Evolutionary conservation across 192 early-diverging fungal species (phyloP).

Genomic region (Paraglomus occultum): DNA sequence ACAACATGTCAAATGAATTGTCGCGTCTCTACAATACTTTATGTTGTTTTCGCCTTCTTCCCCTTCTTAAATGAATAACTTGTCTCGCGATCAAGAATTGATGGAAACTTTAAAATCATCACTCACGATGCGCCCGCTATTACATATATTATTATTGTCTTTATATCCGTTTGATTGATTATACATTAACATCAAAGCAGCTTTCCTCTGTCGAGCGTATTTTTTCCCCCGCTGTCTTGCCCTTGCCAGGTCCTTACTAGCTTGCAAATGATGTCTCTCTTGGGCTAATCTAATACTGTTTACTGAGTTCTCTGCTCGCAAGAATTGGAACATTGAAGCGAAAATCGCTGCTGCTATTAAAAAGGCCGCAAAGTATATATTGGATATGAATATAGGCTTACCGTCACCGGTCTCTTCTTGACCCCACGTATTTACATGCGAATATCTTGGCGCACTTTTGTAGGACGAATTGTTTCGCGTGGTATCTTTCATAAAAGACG

Average conservation of each 20-base stretch:
- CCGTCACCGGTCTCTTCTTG: slow-evolving; percentile 17
- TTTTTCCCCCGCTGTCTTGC: slow-evolving; percentile 11
- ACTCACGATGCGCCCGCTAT: neutral
- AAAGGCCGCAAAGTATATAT: slow-evolving; percentile 30
- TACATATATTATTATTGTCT: slow-evolving; percentile 15
- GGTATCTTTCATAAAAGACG: neutral
- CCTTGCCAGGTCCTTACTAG: slow-evolving; percentile 29
- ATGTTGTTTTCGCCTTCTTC: too few relatives aligned
- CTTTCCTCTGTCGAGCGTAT: neutral
- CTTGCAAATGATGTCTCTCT: slow-evolving; percentile 32
- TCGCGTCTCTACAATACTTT: too few relatives aligned
- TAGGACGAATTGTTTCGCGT: slow-evolving; percentile 23
- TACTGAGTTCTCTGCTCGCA: slow-evolving; percentile 2
- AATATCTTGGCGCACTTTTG: neutral
- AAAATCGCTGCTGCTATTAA: slow-evolving; percentile 23
- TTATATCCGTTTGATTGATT: neutral
- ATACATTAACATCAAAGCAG: neutral
- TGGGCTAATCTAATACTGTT: slow-evolving; percentile 16
- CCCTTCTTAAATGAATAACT: too few relatives aligned
- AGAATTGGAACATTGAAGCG: slow-evolving; percentile 14
- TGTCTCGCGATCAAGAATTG: too few relatives aligned
- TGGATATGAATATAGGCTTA: slow-evolving; percentile 30
- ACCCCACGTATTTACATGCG: slow-evolving; percentile 23
- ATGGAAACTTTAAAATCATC: too few relatives aligned
- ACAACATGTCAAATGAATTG: too few relatives aligned